A percentile compares a stretch with the other conserved stretches of the same genome.
Evolutionary conservation across 164 flowering plant species (phyloP).

Genomic region (Macadamia tetraphylla): DNA sequence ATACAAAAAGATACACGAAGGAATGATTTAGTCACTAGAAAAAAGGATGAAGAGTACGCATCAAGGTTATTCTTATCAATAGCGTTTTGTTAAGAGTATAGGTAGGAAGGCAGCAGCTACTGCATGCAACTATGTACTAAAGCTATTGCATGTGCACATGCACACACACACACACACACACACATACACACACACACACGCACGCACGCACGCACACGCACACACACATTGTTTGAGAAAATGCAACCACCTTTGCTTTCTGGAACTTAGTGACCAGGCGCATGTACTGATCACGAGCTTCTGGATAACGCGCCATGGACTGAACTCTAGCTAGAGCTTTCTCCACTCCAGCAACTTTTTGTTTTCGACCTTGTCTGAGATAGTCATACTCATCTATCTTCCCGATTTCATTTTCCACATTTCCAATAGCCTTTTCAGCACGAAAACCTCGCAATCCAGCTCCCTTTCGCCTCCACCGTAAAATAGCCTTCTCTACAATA

Average conservation of each 20-base stretch:
- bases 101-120: not conserved
- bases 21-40: not conserved
- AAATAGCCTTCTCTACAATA: slow-evolving; percentile 77
- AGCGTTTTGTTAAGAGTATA: not conserved
- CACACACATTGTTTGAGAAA: not conserved
- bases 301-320: slow-evolving; percentile 77
- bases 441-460: slow-evolving; percentile 71
- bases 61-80: not conserved
- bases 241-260: slow-evolving; percentile 33
- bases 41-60: not conserved
- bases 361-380: slow-evolving; percentile 57
- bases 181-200: too few species aligned
- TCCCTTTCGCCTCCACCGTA: slow-evolving; percentile 87
- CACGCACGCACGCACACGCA: too few species aligned
- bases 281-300: slow-evolving; percentile 83
- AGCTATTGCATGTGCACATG: too few species aligned
- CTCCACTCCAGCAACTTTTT: slow-evolving; percentile 51
- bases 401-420: slow-evolving; percentile 18
- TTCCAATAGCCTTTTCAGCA: slow-evolving; percentile 20
- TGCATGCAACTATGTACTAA: too few species aligned
- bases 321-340: slow-evolving; percentile 73
- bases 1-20: not conserved
- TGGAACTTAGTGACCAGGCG: slow-evolving; percentile 42
- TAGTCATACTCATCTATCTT: slow-evolving; percentile 75
- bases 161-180: too few species aligned